Evolutionary conservation across 176 grass and related monocot genomes (phyloP).

Genomic region (Phyllostachys edulis): DNA sequence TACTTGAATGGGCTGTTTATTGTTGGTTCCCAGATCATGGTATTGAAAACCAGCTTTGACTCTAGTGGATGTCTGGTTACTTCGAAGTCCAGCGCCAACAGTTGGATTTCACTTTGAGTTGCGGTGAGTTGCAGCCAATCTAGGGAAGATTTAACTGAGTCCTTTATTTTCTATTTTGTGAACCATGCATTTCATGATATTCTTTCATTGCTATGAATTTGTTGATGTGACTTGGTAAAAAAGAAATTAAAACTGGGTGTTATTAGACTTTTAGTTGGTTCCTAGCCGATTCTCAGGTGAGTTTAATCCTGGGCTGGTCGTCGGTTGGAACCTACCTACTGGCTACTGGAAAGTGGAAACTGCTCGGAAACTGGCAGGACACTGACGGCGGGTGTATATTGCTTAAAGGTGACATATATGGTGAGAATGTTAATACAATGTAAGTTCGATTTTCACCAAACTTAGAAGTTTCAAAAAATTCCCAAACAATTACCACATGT

Average conservation of each 20-base stretch:
- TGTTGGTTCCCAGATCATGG: not conserved
- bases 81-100: not conserved
- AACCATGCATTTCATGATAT: not conserved
- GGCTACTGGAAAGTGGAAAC: not conserved
- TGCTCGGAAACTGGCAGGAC: not conserved
- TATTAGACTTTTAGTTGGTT: not conserved
- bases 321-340: not conserved
- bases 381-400: too few species aligned
- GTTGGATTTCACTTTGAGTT: not conserved
- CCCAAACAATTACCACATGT: too few species aligned
- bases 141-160: not conserved
- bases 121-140: not conserved
- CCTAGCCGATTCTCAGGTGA: not conserved
- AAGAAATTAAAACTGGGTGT: not conserved
- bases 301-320: not conserved
- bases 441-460: too few species aligned
- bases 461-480: too few species aligned
- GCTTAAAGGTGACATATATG: too few species aligned
- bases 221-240: not conserved
- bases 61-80: not conserved
- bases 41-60: not conserved
- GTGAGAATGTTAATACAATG: too few species aligned
- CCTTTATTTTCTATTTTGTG: not conserved
- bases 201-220: not conserved
- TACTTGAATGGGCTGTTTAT: not conserved